Evolutionary conservation across 2,329 filamentous ascomycete genomes (phyloP), one percentile per base, ranked within the genome.

Genomic region (Phyllachora maydis): DNA sequence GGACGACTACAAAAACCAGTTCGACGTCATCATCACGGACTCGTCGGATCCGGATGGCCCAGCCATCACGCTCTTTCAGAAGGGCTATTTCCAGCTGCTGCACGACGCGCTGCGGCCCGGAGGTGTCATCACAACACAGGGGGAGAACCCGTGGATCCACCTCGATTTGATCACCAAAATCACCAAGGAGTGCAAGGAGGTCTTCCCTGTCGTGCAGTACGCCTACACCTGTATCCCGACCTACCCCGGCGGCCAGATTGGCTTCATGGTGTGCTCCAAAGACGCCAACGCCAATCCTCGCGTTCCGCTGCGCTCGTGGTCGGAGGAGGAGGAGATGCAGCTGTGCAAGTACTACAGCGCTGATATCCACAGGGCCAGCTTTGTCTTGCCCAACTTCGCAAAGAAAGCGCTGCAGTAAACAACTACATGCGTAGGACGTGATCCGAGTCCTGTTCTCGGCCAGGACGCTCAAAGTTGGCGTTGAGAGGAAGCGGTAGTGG

Each of bases 201-300:
- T 98, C 52, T 98, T 98, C 73, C 83, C 88, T 35, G 78, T 79
- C 32, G 88, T 77, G 50, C 88, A 98, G 59, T 98, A 95, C 59
- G 88, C 78, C 40, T 98, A 93, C 68, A 95, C 85, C 44, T 95
- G 85, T 42, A 98, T 98, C 52, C 88, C 88, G 29, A 98, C 88
- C 46, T 98, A 98, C 64, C 88, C 88, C 36, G 91, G 81, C 27
- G 88, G 88, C 47, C 88, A 98, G 62, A 98, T 98, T 44, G 88
- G 88, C 47, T 98, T 98, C 73, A 93, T 98, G 83, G 79, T 98
- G 46, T 95, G 88, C 72, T 78, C 65, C 73, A 95, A 98, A 70
- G 85, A 95, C 47, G 59, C 70, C 47, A 69, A 54, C 45, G 68
- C 72, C 49, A 66, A 98, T 54, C 65, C 95, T 46, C 79, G 66